Evolutionary conservation across 768 basidiomycete genomes (phyloP).

Genomic region (Lyophyllum decastes): DNA sequence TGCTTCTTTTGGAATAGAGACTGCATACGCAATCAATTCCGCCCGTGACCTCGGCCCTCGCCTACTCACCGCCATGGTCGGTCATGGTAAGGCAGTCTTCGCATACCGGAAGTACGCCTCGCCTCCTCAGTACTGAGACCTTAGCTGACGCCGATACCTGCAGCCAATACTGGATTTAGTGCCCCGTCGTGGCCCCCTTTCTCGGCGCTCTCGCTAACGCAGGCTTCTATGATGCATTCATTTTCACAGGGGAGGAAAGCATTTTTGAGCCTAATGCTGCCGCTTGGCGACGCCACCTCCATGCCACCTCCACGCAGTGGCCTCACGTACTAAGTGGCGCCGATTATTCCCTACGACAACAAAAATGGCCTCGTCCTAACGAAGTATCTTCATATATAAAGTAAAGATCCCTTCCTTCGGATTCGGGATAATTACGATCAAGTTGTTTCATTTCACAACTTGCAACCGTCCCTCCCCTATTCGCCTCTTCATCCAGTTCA

Average conservation of each 20-base stretch:
- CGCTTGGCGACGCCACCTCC: conserved; percentile 11
- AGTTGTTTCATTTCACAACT: too few relatives aligned
- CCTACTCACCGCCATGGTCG: conserved; percentile 66
- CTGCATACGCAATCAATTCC: conserved; percentile 45
- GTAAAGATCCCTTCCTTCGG: too few relatives aligned
- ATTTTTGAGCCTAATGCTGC: conserved; percentile 36
- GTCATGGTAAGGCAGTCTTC: conserved; percentile 54
- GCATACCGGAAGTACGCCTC: conserved; percentile 38
- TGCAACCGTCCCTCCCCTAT: too few relatives aligned
- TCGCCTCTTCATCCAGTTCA: too few relatives aligned
- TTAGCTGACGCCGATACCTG: not conserved
- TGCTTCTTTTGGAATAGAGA: conserved; percentile 59
- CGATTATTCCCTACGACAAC: not conserved
- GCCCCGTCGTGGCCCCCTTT: conserved; percentile 58
- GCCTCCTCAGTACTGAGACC: not conserved
- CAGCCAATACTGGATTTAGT: conserved; percentile 78
- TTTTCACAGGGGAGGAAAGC: conserved; percentile 60
- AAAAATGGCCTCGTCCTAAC: not conserved
- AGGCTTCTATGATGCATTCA: conserved; percentile 55
- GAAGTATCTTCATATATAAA: not conserved
- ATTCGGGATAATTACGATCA: too few relatives aligned
- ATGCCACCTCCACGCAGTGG: conserved; percentile 9
- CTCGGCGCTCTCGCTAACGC: conserved; percentile 55
- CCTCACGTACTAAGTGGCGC: conserved; percentile 11
- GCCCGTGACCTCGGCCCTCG: conserved; percentile 58